Base-by-base conservation (phyloP, 306 rosid species). In the Rosa persica region DNA sequence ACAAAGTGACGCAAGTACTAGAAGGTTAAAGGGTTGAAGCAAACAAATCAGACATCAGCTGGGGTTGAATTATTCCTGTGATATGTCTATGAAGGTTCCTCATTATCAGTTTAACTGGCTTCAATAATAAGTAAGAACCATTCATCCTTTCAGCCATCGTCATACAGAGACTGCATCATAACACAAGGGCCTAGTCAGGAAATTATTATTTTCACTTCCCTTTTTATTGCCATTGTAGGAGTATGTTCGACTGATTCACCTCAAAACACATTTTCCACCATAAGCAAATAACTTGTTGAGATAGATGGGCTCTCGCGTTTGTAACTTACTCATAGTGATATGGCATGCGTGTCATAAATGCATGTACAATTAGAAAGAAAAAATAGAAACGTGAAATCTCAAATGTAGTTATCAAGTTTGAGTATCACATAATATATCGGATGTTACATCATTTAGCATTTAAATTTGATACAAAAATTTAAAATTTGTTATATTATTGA, bases 1-100 rank as follows among this genome's bases (percentile, higher is more conserved):
- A 30, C 19, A 19, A 30, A 46, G 62, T 76, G 79, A 75, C 79
- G 79, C 60, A 62, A 62, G 72, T 19, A 67, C 71, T 75, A 44
- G 71, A 75, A 75, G 78, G 43, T 43, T 23, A 43, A 58, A 74
- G 22, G 44, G 52, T 22, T 74, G 77, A 55, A 73, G 77, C 67
- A 22, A 42, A 74, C 78, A 74, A 25, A 23, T 3, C 38, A 74
- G 27, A 74, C 70, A 25, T 74, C 78, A 75, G 13, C 79, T 58
- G 39, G 58, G 71, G 51, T 75, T 75, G 79, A 76, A 75, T 39
- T 30, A 8, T 61, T 76, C 79, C 79, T 39, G 13, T 3, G 13
- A 65, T 60, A 23, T 61, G 78, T 42, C 44, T 47, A 36, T 19
- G 70, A 61, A 75, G 78, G 19, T 75, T 75, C 70, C 70, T 60